Conservation (phyloP, 2,329 filamentous ascomycete genomes). For the Purpureocillium takamizusanense region DNA sequence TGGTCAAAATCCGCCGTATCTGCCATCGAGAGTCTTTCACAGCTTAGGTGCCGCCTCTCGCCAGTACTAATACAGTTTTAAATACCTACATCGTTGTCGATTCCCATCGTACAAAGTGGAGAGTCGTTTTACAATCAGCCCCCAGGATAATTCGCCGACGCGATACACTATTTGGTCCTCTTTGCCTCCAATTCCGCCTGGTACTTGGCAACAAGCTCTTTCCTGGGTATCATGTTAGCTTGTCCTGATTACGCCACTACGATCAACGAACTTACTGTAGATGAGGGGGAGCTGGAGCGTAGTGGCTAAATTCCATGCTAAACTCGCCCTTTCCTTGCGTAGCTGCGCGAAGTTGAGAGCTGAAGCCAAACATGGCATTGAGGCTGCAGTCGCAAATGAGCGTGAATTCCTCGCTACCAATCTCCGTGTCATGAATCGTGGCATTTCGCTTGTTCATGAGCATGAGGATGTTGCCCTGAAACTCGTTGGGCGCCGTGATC, state of each 20-base stretch:
- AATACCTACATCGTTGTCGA: conserved; percentile 1
- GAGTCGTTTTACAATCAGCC: neutral
- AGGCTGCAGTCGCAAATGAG: conserved; percentile 85
- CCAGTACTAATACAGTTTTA: too few relatives aligned
- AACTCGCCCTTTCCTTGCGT: conserved; percentile 99
- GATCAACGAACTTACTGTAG: conserved; percentile 59
- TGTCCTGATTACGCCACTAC: neutral
- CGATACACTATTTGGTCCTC: conserved; percentile 38
- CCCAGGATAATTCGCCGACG: too few relatives aligned
- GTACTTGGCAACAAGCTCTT: conserved; percentile 50
- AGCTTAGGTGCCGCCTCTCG: too few relatives aligned
- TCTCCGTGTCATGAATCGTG: conserved; percentile 90
- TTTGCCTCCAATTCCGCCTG: conserved; percentile 50
- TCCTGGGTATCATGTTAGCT: conserved; percentile 27
- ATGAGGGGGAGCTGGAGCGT: conserved; percentile 76
- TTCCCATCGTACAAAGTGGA: conserved; percentile 2
- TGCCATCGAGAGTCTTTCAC: too few relatives aligned
- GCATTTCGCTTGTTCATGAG: conserved; percentile 95
- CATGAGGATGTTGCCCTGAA: conserved; percentile 92
- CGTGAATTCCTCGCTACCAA: conserved; percentile 88
- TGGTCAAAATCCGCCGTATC: too few relatives aligned
- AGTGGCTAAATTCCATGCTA: conserved; percentile 97
- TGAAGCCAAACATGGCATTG: conserved; percentile 98
- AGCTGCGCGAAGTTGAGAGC: conserved; percentile 77
- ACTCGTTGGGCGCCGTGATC: conserved; percentile 91